These are phyloP conservation scores for Colletotrichum magnum DNA, from an alignment of 2,329 filamentous ascomycete species.

Conservation along the genomic window DNA sequence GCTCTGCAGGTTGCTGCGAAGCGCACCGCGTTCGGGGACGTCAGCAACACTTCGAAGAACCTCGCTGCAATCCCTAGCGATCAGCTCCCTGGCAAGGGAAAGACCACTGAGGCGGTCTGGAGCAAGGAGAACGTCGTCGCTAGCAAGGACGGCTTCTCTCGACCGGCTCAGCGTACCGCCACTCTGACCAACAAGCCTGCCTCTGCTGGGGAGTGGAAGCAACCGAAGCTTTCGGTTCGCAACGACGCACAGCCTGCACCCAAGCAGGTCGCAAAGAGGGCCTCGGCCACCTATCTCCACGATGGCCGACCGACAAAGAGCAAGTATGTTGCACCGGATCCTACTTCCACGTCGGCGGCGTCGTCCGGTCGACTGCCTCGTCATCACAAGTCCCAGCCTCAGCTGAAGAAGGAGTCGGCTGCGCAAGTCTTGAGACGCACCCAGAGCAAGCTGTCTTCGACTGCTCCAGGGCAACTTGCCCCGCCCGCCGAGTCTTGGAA, in stretches of 20 bases:
- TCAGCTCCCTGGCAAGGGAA: constrained; percentile 50
- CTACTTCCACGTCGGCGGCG: neutral
- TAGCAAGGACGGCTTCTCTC: constrained; percentile 42
- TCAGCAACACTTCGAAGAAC: constrained; percentile 77
- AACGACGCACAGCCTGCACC: constrained; percentile 34
- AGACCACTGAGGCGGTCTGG: constrained; percentile 51
- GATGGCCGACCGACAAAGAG: constrained; percentile 33
- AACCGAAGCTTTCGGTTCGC: constrained; percentile 28
- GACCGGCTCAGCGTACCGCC: constrained; percentile 42
- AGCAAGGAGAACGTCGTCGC: constrained; percentile 46
- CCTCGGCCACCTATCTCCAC: constrained; percentile 27
- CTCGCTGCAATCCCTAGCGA: constrained; percentile 40
- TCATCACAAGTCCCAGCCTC: constrained; percentile 69
- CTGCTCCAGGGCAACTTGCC: constrained; percentile 2
- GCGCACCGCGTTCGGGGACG: constrained; percentile 84
- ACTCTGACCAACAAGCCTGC: constrained; percentile 36
- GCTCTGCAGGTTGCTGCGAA: constrained; percentile 77
- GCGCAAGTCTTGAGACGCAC: constrained; percentile 57
- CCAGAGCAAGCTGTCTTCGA: constrained; percentile 58
- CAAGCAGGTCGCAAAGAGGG: constrained; percentile 34
- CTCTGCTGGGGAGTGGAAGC: constrained; percentile 33
- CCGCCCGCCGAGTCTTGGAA: constrained; percentile 27
- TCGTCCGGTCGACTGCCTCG: constrained; percentile 52
- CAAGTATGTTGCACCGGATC: constrained; percentile 35
- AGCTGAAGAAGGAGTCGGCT: constrained; percentile 58